Percentiles rank a stretch among this genome's conserved stretches.
phyloP scores from a whole-genome alignment of 2,329 filamentous ascomycete genomes.

The Hirsutella minnesotensis region DNA sequence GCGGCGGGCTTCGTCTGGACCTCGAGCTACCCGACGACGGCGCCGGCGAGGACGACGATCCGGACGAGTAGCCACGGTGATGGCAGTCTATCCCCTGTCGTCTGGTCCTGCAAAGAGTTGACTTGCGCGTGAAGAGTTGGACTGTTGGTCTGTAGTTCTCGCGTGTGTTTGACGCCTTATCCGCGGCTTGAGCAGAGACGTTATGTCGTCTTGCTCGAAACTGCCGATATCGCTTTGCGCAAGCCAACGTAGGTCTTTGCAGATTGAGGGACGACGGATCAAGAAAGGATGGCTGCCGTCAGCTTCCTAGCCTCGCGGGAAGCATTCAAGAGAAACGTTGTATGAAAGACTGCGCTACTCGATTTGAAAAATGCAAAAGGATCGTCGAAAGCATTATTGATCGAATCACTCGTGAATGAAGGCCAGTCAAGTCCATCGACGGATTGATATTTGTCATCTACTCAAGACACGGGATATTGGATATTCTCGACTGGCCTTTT shows the following conservation, averaged over 20 bases:
- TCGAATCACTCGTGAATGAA: too few relatives aligned
- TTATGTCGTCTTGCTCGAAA: neutral
- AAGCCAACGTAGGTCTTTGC: constrained; percentile 15
- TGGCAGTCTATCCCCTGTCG: constrained; percentile 57
- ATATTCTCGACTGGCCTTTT: too few relatives aligned
- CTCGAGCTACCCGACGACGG: constrained; percentile 31
- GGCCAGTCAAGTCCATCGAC: too few relatives aligned
- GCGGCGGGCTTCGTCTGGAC: constrained; percentile 17
- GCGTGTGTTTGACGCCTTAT: neutral
- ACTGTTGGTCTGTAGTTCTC: constrained; percentile 4
- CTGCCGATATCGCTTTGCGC: neutral
- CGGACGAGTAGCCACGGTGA: constrained; percentile 48
- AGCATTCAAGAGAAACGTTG: constrained; percentile 10
- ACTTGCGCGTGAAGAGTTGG: constrained; percentile 4
- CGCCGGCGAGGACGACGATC: constrained; percentile 52
- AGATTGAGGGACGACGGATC: constrained; percentile 48
- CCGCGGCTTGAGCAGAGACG: neutral
- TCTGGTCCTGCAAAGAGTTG: constrained; percentile 40
- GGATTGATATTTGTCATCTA: too few relatives aligned
- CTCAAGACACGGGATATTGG: too few relatives aligned
- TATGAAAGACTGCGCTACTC: neutral
- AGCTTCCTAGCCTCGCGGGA: constrained; percentile 26
- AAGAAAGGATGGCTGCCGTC: constrained; percentile 51
- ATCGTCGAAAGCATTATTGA: constrained; percentile 5
- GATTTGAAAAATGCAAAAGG: constrained; percentile 2